Conservation (phyloP, 78 protist genomes). For the Speleostelium caveatum region DNA sequence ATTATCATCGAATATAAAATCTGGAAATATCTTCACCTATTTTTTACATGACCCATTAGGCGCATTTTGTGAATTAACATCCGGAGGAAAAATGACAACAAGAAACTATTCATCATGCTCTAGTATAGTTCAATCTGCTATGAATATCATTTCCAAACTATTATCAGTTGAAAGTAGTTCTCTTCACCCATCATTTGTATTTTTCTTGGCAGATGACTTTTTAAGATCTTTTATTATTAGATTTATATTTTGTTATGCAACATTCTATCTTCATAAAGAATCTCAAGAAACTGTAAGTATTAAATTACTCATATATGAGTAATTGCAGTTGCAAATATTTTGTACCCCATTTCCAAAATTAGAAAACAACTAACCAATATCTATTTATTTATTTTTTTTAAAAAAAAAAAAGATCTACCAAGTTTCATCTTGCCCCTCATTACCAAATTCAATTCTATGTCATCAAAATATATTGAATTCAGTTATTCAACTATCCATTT, state of each 20-base stretch:
- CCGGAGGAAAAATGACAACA: slow-evolving; percentile 16
- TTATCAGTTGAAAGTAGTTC: slow-evolving; percentile 18
- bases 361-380: not conserved
- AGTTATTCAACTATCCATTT: not conserved
- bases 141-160: slow-evolving; percentile 5
- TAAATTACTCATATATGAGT: not conserved
- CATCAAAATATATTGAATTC: slow-evolving; percentile 8
- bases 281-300: slow-evolving; percentile 52
- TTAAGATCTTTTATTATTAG: slow-evolving; percentile 65
- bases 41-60: slow-evolving; percentile 73
- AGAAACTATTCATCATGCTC: not conserved
- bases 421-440: slow-evolving; percentile 26
- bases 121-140: slow-evolving; percentile 13
- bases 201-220: slow-evolving; percentile 64
- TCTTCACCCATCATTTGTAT: slow-evolving; percentile 25
- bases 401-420: slow-evolving; percentile 35
- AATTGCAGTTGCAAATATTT: not conserved
- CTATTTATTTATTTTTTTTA: not conserved
- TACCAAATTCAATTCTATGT: slow-evolving; percentile 12
- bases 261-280: slow-evolving; percentile 54
- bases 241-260: slow-evolving; percentile 72
- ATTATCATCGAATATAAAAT: slow-evolving; percentile 13
- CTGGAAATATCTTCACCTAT: slow-evolving; percentile 73
- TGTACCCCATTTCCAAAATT: not conserved
- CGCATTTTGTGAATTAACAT: slow-evolving; percentile 65